A percentile compares a stretch with the other conserved stretches of the same genome.
phyloP scores from a whole-genome alignment of 208 protist genomes.

The Leishmania lainsoni region DNA sequence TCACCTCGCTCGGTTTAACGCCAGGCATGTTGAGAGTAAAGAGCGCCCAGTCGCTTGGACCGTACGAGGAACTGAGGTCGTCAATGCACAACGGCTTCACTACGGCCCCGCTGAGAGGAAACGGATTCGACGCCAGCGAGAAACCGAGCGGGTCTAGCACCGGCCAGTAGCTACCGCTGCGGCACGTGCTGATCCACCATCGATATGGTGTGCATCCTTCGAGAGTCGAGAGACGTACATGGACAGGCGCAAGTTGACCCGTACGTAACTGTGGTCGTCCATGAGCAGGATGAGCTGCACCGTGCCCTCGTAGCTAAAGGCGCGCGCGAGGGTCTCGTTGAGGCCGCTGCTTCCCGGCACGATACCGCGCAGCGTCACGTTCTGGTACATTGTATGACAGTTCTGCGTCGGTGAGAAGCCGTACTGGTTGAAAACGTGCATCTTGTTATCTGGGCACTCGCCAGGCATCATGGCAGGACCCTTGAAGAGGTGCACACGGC shows the following conservation, averaged over 20 bases:
- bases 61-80: constrained; percentile 72
- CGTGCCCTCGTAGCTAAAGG: constrained; percentile 66
- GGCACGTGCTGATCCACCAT: constrained; percentile 63
- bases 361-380: constrained; percentile 81
- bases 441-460: constrained; percentile 46
- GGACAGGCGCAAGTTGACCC: constrained; percentile 51
- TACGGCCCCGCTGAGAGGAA: constrained; percentile 44
- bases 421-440: constrained; percentile 67
- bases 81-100: constrained; percentile 63
- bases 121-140: constrained; percentile 64
- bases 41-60: constrained; percentile 80
- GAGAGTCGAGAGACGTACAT: constrained; percentile 73
- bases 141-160: constrained; percentile 80
- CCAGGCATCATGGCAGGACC: constrained; percentile 51
- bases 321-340: constrained; percentile 36
- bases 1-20: constrained; percentile 42
- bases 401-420: constrained; percentile 67
- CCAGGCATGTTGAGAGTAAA: constrained; percentile 62
- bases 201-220: constrained; percentile 44
- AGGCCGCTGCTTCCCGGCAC: constrained; percentile 62
- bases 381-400: constrained; percentile 75
- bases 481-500: constrained; percentile 68
- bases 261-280: constrained; percentile 48
- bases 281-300: constrained; percentile 69
- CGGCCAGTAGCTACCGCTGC: constrained; percentile 76